Base-by-base conservation (phyloP, 257 asterid species). In the Avicennia marina region DNA sequence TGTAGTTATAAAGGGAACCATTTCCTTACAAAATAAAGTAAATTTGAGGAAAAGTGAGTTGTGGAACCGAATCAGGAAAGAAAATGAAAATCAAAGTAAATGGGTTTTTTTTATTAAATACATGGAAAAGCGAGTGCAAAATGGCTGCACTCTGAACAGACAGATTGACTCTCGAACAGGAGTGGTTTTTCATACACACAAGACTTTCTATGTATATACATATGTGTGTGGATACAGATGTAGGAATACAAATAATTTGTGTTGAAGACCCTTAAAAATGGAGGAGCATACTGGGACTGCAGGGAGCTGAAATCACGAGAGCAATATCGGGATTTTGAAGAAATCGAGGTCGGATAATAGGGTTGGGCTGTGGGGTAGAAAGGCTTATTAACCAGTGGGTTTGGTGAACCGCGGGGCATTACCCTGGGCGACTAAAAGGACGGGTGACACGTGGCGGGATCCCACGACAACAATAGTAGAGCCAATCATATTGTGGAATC, bases 401-500 rank as follows among this genome's bases (percentile, higher is more conserved):
- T 73, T 73, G 41, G 18, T 11, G 34, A 33, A n/a, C n/a, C n/a
- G n/a, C 43, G 36, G 75, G 88, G 77, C 60, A 75, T 72, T 87
- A 65, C 65, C 60, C 72, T 15, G 1, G 5, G 73, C 72, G 58
- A 63, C 54, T 63, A 69, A 40, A 39, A 53, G 68, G 58, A 2
- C 2, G 31, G 33, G 60, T 42, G 64, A 65, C 49, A 68, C 76
- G 72, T 75, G 81, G 64, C 76, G 49, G 11, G 38, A 32, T 47
- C 58, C 66, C 61, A 56, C 0, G 11, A 16, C 25, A 31, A 19
- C 24, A 55, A 73, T 22, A 26, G 13, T 19, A 16, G 48, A 78
- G 65, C 93, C 93, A 87, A 84, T 87, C 85, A 84, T 78, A 62
- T 72, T 52, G 83, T 78, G 81, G 94, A 85, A 84, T 83, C 94